phyloP scores from a whole-genome alignment of 1,139 yeast species.

The Yamadazyma diospyri region DNA sequence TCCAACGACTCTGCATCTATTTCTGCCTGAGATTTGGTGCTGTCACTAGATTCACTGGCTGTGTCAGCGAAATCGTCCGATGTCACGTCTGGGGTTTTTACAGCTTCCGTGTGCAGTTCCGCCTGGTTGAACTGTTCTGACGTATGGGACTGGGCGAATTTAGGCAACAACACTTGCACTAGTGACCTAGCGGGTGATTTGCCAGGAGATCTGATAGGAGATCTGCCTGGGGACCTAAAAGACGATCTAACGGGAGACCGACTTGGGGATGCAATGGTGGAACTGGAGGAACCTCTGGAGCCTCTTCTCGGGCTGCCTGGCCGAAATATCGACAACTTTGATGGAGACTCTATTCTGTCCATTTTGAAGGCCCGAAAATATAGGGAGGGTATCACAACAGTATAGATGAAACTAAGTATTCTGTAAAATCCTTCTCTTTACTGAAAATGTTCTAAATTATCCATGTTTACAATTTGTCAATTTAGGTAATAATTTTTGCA shows the following conservation, averaged over 20 bases:
- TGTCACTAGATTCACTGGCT: conserved; percentile 21
- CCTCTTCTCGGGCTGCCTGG: too few relatives aligned
- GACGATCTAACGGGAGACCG: background rate
- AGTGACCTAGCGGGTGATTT: conserved; percentile 9
- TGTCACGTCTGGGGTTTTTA: conserved; percentile 1
- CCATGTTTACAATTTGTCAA: too few relatives aligned
- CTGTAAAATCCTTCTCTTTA: too few relatives aligned
- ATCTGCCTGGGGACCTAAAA: background rate
- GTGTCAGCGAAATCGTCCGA: conserved; percentile 41
- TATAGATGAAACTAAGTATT: too few relatives aligned
- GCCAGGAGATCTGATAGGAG: conserved; percentile 8
- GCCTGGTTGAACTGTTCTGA: conserved; percentile 1
- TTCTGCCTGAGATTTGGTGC: conserved; percentile 9
- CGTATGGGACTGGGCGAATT: conserved; percentile 2
- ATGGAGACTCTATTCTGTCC: too few relatives aligned
- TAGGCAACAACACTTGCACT: conserved; percentile 5
- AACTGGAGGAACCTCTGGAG: too few relatives aligned
- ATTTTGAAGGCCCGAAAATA: too few relatives aligned
- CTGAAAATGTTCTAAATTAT: too few relatives aligned
- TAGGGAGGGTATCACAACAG: too few relatives aligned
- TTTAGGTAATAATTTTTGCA: too few relatives aligned
- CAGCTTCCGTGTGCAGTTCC: background rate
- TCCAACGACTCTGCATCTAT: conserved; percentile 32
- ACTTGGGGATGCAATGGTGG: background rate
- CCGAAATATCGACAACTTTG: too few relatives aligned